Evolutionary conservation across 2,329 filamentous ascomycete genomes (phyloP).

Genomic region (Pseudogymnoascus sp.): DNA sequence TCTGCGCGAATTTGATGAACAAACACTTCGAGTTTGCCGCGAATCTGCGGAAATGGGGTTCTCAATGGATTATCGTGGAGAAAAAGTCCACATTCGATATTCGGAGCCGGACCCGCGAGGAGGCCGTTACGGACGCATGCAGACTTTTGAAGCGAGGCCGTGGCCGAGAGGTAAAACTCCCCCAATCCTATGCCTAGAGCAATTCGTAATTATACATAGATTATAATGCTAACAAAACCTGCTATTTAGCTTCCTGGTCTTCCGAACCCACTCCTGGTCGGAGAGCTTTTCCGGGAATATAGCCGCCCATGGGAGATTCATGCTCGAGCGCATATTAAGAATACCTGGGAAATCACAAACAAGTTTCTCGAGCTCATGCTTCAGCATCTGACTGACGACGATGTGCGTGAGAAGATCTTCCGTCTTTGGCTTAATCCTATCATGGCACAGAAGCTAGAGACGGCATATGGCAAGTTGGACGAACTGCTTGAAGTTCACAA

Average conservation of each 20-base stretch:
- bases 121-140: conserved; percentile 14
- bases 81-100: neutral
- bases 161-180: conserved; percentile 14
- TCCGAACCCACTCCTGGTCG: conserved; percentile 16
- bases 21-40: conserved; percentile 14
- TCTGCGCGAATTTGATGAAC: conserved; percentile 16
- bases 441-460: conserved; percentile 13
- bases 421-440: conserved; percentile 10
- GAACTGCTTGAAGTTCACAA: conserved; percentile 17
- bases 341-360: conserved; percentile 13
- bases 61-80: conserved; percentile 13
- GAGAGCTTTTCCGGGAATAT: conserved; percentile 18
- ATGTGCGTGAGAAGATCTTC: conserved; percentile 5
- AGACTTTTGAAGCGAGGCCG: conserved; percentile 15
- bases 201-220: neutral
- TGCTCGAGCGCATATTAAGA: conserved; percentile 13
- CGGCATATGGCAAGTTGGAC: conserved; percentile 14
- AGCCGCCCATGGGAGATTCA: conserved; percentile 15
- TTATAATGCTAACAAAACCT: neutral
- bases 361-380: conserved; percentile 14
- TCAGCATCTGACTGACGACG: conserved; percentile 11
- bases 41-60: conserved; percentile 2
- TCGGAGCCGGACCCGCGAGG: conserved; percentile 9
- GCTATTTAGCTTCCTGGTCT: neutral
- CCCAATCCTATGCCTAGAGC: neutral